These are phyloP conservation scores for Mycosphaerella sp. DNA, from an alignment of 2,329 filamentous ascomycete genomes.

Conservation along the genomic window DNA sequence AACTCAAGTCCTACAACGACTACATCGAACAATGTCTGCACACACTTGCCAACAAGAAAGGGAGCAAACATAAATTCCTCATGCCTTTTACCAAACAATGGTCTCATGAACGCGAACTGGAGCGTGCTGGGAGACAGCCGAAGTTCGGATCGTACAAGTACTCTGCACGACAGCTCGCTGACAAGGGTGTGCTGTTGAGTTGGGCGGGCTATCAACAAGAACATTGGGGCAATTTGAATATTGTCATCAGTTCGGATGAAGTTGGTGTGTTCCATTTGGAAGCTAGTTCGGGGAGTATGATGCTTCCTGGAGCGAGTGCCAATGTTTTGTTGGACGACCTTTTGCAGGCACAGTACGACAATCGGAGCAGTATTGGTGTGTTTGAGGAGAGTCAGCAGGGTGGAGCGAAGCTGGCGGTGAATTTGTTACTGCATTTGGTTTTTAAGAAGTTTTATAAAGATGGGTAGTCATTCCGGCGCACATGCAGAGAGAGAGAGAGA, in stretches of 20 bases:
- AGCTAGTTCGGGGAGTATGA: conserved; percentile 83
- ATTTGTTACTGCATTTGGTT: conserved; percentile 88
- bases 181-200: conserved; percentile 90
- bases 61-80: conserved; percentile 71
- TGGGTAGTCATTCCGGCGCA: conserved; percentile 17
- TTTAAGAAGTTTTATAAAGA: conserved; percentile 94
- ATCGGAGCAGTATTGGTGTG: conserved; percentile 90
- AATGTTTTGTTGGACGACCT: conserved; percentile 87
- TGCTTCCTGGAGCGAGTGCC: conserved; percentile 88
- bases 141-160: conserved; percentile 99
- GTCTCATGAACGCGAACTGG: conserved; percentile 94
- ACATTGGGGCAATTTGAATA: conserved; percentile 86
- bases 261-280: conserved; percentile 93
- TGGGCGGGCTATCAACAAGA: conserved; percentile 78
- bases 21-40: conserved; percentile 99
- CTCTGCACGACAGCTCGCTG: conserved; percentile 76
- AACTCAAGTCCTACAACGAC: conserved; percentile 96
- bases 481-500: not conserved
- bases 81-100: conserved; percentile 98
- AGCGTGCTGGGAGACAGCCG: conserved; percentile 84
- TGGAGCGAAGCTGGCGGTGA: conserved; percentile 80
- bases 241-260: conserved; percentile 81
- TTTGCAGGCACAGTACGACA: conserved; percentile 94
- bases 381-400: conserved; percentile 58
- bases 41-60: conserved; percentile 94